Base-by-base conservation (phyloP, 1,284 basidiomycete species). In the Rhodotorula sp. region DNA sequence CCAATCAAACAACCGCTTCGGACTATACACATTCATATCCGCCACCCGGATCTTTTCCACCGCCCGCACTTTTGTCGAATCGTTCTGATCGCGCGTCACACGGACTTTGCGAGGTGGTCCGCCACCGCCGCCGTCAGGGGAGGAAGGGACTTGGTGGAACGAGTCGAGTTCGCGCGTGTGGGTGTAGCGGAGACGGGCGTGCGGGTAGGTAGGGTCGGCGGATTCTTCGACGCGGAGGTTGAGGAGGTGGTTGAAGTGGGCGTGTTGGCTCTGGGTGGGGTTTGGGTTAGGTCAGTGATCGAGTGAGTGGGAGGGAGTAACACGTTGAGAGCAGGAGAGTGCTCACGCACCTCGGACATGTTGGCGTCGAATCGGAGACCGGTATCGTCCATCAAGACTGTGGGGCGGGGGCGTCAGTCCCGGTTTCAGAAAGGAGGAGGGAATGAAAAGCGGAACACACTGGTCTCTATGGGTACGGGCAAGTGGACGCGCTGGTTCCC, bases 1-100 rank as follows among this genome's bases (percentile, higher is more conserved):
- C 89, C 92, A 98, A 82, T 99, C 95, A 63, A 92, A 92, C 1
- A 84, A 80, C 56, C 89, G 84, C 79, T 90, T 90, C 5, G 95
- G 95, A 77, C 87, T 89, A 80, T 87, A 90, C 49, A 99, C 85
- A 80, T 98, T 92, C 78, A 99, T 82, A 81, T 95, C 89, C 16
- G 89, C 94, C 31, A 99, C 83, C 59, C 93, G 85, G 47, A 89
- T 84, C 82, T 99, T 99, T 74, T 85, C 85, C 78, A 93, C 86
- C 73, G 82, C 78, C 2, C 79, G 62, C 14, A 75, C 77, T 57
- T 77, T 76, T 26, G 85, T 86, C 75, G 88, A 87, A 43, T 87
- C 88, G 80, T 88, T 90, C 76, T 90, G 89, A 79, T 95, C 89
- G 57, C 88, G 85, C 47, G 93, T 95, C 5, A 98, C 91, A 50